Conservation (phyloP, 2,329 filamentous ascomycete species). For the Zelopaecilomyces penicillatus region DNA sequence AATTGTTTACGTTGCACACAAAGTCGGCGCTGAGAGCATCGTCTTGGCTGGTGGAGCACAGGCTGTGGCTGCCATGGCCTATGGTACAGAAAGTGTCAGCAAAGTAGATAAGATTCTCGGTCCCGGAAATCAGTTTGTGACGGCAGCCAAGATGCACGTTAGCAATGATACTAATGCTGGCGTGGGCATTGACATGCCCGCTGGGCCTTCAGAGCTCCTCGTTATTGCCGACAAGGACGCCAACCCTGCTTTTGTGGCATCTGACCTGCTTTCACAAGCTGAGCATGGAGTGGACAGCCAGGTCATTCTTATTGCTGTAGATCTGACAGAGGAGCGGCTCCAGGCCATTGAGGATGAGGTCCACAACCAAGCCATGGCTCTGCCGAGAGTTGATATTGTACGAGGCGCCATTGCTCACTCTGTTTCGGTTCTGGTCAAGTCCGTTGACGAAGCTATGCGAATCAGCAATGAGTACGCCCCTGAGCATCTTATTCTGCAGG, state of each 20-base stretch:
- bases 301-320: constrained; percentile 82
- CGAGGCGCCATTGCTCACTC: constrained; percentile 85
- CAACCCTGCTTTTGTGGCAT: constrained; percentile 91
- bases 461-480: constrained; percentile 93
- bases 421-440: constrained; percentile 69
- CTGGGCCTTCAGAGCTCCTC: constrained; percentile 92
- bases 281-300: constrained; percentile 96
- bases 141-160: constrained; percentile 96
- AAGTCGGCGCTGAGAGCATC: constrained; percentile 91
- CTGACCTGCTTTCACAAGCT: constrained; percentile 87
- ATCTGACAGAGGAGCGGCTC: constrained; percentile 63
- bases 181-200: constrained; percentile 97
- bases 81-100: constrained; percentile 85
- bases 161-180: constrained; percentile 94
- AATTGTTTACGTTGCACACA: constrained; percentile 95
- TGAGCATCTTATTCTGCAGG: constrained; percentile 89
- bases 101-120: constrained; percentile 99
- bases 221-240: constrained; percentile 83
- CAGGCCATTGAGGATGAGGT: constrained; percentile 85
- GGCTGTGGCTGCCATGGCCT: constrained; percentile 92
- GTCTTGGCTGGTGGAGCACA: constrained; percentile 93
- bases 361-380: constrained; percentile 73
- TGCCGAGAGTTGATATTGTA: constrained; percentile 90
- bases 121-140: constrained; percentile 97
- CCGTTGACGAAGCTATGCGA: constrained; percentile 63